A percentile compares a stretch with the other conserved stretches of the same genome.
phyloP scores from a whole-genome alignment of 805 yeast genomes.

The Metschnikowia picachoensis region DNA sequence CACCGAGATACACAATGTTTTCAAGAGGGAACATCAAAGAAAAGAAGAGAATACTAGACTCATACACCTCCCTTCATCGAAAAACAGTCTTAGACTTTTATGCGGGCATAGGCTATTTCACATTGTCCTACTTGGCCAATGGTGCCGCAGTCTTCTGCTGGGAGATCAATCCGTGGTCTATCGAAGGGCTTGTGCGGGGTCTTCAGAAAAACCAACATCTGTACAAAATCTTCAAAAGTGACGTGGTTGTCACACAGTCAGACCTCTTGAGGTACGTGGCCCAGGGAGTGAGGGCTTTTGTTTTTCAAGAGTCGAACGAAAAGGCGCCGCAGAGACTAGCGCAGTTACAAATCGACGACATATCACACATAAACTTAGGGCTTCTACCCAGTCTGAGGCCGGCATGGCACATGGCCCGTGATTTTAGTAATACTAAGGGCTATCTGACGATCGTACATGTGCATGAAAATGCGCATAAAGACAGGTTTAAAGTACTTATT shows the following conservation, averaged over 20 bases:
- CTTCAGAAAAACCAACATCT: conserved; percentile 41
- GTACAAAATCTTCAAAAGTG: conserved; percentile 2
- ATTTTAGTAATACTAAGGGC: background rate
- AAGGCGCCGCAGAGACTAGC: conserved; percentile 41
- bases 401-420: conserved; percentile 47
- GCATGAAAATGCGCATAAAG: conserved; percentile 66
- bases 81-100: conserved; percentile 63
- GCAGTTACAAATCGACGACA: conserved; percentile 12
- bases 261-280: background rate
- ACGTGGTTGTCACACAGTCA: conserved; percentile 1
- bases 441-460: conserved; percentile 47
- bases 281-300: conserved; percentile 33
- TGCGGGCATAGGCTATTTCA: conserved; percentile 84
- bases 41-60: conserved; percentile 58
- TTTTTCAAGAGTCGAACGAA: conserved; percentile 65
- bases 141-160: conserved; percentile 65
- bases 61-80: conserved; percentile 32
- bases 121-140: conserved; percentile 58
- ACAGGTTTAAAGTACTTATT: conserved; percentile 34
- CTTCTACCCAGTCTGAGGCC: conserved; percentile 66
- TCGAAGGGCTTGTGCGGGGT: conserved; percentile 64
- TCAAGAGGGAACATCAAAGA: conserved; percentile 84
- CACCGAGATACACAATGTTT: conserved; percentile 83
- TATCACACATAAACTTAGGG: conserved; percentile 72
- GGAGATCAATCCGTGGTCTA: conserved; percentile 85